These are phyloP conservation scores for Lipomyces anomalus DNA, from an alignment of 805 yeast species.

Conservation along the genomic window DNA sequence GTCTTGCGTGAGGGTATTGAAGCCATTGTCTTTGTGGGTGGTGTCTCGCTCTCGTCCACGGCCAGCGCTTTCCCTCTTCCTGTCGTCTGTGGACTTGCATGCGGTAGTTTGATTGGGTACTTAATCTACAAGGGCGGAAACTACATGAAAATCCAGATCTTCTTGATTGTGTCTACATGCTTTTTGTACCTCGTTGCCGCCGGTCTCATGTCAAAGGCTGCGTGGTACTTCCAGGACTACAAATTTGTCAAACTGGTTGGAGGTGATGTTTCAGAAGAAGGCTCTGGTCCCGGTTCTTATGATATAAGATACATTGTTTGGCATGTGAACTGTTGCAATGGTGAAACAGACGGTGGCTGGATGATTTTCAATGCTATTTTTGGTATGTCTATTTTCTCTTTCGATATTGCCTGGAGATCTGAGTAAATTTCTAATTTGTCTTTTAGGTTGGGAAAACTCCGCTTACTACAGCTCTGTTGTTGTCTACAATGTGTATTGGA, in stretches of 20 bases:
- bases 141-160: conserved; percentile 73
- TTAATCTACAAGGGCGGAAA: conserved; percentile 78
- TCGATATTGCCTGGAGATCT: no score
- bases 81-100: conserved; percentile 78
- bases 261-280: conserved; percentile 91
- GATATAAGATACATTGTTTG: conserved; percentile 74
- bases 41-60: conserved; percentile 69
- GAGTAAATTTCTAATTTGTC: not conserved
- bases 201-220: conserved; percentile 87
- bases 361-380: conserved; percentile 88
- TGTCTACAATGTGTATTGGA: conserved; percentile 86
- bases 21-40: conserved; percentile 93
- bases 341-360: conserved; percentile 90
- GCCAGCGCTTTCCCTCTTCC: conserved; percentile 86
- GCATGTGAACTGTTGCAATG: conserved; percentile 98
- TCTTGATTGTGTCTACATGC: conserved; percentile 81
- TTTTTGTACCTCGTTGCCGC: conserved; percentile 85
- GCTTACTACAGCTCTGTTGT: conserved; percentile 91
- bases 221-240: conserved; percentile 81
- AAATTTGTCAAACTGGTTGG: conserved; percentile 63
- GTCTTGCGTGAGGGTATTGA: conserved; percentile 95
- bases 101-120: conserved; percentile 69
- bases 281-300: conserved; percentile 94
- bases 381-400: conserved; percentile 41
- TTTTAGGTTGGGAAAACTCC: conserved; percentile 74